phyloP scores from a whole-genome alignment of 306 rosid species.

The Ormosia emarginata region DNA sequence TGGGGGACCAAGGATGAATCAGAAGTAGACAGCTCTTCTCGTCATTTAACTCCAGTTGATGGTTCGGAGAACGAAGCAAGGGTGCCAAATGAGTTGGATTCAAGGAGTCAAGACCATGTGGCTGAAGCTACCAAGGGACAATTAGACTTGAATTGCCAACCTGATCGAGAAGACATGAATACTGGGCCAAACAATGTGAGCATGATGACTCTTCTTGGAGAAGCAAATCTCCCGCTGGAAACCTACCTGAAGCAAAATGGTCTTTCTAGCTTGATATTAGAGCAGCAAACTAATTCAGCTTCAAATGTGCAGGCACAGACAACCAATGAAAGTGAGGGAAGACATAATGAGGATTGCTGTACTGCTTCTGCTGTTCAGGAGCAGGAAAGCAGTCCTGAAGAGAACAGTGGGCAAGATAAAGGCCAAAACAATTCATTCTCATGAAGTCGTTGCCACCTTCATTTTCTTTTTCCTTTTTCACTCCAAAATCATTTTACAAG shows the following conservation, averaged over 20 bases:
- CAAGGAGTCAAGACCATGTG: conserved; percentile 54
- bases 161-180: conserved; percentile 59
- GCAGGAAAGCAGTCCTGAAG: conserved; percentile 57
- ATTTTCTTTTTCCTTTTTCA: background rate
- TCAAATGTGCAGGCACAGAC: conserved; percentile 55
- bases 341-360: conserved; percentile 45
- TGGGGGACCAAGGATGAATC: conserved; percentile 68
- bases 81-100: conserved; percentile 56
- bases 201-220: conserved; percentile 83
- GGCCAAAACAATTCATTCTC: conserved; percentile 49
- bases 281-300: conserved; percentile 65
- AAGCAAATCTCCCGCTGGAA: conserved; percentile 79
- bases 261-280: conserved; percentile 70
- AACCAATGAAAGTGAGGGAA: conserved; percentile 62
- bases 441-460: conserved; percentile 20
- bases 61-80: conserved; percentile 64
- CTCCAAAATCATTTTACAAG: conserved; percentile 22
- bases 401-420: conserved; percentile 54
- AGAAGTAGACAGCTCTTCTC: conserved; percentile 71
- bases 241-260: conserved; percentile 87
- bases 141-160: conserved; percentile 80
- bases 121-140: conserved; percentile 67
- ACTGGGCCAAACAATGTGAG: conserved; percentile 49
- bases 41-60: conserved; percentile 55
- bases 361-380: conserved; percentile 48